A percentile compares a stretch with the other conserved stretches of the same genome.
Evolutionary conservation across 2,329 filamentous ascomycete species (phyloP).

Genomic region (Huntiella bhutanensis): DNA sequence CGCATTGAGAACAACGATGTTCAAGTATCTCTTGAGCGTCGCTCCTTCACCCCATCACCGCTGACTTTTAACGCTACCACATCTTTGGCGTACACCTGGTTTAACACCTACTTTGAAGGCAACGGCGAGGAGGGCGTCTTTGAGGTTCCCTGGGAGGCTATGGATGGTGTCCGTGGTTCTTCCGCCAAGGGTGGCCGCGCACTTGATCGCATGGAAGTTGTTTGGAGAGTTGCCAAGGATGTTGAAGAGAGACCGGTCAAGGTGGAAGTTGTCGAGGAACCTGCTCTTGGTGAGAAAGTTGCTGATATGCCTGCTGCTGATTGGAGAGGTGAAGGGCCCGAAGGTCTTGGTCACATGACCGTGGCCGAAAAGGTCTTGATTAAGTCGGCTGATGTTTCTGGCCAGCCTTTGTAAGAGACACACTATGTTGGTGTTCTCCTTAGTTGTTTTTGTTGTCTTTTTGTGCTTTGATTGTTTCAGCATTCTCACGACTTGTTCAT

Average conservation of each 20-base stretch:
- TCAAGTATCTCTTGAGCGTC: slow-evolving; percentile 74
- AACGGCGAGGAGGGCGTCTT: slow-evolving; percentile 39
- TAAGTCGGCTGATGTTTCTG: slow-evolving; percentile 20
- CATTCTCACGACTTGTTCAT: slow-evolving; percentile 1
- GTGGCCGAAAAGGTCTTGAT: slow-evolving; percentile 13
- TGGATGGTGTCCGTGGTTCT: slow-evolving; percentile 92
- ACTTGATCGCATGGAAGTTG: slow-evolving; percentile 64
- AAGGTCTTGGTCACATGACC: no score
- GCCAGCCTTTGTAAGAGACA: slow-evolving; percentile 16
- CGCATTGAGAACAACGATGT: slow-evolving; percentile 66
- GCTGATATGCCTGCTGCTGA: slow-evolving; percentile 51
- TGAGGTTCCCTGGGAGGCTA: slow-evolving; percentile 40
- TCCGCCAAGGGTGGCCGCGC: slow-evolving; percentile 63
- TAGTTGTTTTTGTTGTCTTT: not conserved
- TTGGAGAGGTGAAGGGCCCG: slow-evolving; percentile 42
- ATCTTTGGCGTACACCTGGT: slow-evolving; percentile 87
- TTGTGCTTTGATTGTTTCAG: slow-evolving; percentile 2
- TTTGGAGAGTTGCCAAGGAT: slow-evolving; percentile 43
- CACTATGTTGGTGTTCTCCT: not conserved
- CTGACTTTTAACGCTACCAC: slow-evolving; percentile 82
- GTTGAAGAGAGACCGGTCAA: slow-evolving; percentile 11
- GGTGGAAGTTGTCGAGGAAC: slow-evolving; percentile 31
- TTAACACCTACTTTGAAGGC: slow-evolving; percentile 87
- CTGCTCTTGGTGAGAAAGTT: slow-evolving; percentile 46
- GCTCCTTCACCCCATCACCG: slow-evolving; percentile 57